Evolutionary conservation across 441 rosid genomes (phyloP), one percentile per base, ranked within the genome.

Genomic region (Brassica balearica): DNA sequence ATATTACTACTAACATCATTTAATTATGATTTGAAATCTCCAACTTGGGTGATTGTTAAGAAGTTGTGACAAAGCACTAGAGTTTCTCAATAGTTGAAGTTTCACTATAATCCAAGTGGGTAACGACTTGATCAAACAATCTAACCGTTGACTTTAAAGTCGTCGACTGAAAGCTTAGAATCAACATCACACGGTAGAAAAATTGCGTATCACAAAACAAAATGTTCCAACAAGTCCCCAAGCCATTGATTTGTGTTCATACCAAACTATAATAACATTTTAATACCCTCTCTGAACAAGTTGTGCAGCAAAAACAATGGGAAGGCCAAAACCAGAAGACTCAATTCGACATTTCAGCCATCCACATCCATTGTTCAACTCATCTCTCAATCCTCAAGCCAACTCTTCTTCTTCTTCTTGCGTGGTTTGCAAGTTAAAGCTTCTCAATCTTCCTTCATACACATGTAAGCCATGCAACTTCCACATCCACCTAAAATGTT

Each of bases 341-440:
- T 19, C 78, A 19, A 83, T 81, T 65, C 70, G n/a, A 46, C 84
- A 86, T 81, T 86, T 84, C 61, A 84, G 87, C 59, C 86, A 86
- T 58, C 86, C 71, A n/a, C 87, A 86, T 76, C 87, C 78, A 7
- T 41, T 82, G 71, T 69, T 71, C 27, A 72, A 71, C 61, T 32
- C 51, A 59, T 32, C 67, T 69, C 66, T 46, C 71, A 73, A 43
- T 22, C 72, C 82, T 5, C 85, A 71, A 46, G 83, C 74, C 15
- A 78, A 36, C 38, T 63, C 64, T 34, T 36, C 58, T 36, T 67
- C 56, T 36, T 67, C 51, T 27, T 51, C 36, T 8, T 85, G 88
- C 66, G 75, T 81, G 32, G 73, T 56, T 67, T 84, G 90, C 82
- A 82, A 81, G 75, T 59, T 68, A 68, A 66, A 68, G 48, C 48